Evolutionary conservation across 768 basidiomycete species (phyloP).

Genomic region (Gautieria morchelliformis): DNA sequence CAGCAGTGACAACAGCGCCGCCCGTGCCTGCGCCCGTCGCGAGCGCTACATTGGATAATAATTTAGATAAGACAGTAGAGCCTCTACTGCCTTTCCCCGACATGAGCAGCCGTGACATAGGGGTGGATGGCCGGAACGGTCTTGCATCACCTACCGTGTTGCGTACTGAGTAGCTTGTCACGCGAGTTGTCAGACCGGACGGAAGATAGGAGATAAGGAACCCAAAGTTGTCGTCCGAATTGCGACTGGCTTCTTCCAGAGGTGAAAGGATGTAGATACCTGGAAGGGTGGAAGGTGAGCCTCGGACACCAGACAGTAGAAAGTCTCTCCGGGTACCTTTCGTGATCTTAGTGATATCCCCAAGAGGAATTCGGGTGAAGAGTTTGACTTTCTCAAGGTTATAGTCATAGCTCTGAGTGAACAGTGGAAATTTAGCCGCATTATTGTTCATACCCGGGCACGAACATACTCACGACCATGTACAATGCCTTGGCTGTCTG

Average conservation of each 20-base stretch:
- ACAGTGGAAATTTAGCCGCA: background rate
- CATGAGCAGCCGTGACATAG: background rate
- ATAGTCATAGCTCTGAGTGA: slow-evolving; percentile 80
- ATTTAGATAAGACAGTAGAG: slow-evolving; percentile 28
- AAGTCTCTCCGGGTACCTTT: slow-evolving; percentile 48
- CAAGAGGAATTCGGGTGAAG: slow-evolving; percentile 83
- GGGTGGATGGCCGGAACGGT: background rate
- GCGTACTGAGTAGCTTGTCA: slow-evolving; percentile 77
- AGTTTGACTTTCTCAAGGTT: slow-evolving; percentile 83
- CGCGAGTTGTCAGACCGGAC: slow-evolving; percentile 60
- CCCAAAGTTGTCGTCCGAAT: slow-evolving; percentile 81
- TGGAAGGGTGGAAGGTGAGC: slow-evolving; percentile 22
- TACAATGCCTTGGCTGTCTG: slow-evolving; percentile 50
- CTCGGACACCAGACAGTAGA: background rate
- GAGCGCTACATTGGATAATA: slow-evolving; percentile 25
- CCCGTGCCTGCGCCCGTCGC: slow-evolving; percentile 21
- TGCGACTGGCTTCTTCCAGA: slow-evolving; percentile 84
- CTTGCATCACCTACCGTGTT: slow-evolving; percentile 41
- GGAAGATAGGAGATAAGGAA: slow-evolving; percentile 76
- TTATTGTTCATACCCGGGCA: background rate
- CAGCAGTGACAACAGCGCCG: slow-evolving; percentile 39
- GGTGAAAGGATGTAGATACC: slow-evolving; percentile 95
- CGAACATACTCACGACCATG: slow-evolving; percentile 52
- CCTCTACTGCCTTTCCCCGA: background rate
- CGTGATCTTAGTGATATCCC: slow-evolving; percentile 63